These are phyloP conservation scores for Stephania cephalantha DNA, from an alignment of 164 flowering plant genomes.

Conservation along the genomic window DNA sequence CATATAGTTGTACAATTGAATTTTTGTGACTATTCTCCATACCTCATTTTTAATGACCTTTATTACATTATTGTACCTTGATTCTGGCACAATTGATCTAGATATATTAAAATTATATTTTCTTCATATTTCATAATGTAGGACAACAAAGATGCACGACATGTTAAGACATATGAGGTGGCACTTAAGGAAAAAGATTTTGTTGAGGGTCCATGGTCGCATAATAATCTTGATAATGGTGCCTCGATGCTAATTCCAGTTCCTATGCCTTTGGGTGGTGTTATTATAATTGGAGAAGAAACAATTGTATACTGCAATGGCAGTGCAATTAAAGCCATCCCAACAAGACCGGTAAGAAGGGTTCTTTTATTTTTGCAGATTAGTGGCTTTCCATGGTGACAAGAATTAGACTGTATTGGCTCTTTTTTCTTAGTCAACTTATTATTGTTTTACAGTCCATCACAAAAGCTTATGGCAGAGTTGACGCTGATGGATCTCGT, in stretches of 20 bases:
- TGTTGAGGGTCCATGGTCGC: conserved; percentile 96
- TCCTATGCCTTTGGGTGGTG: conserved; percentile 95
- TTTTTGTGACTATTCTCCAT: too few species aligned
- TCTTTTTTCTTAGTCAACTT: conserved; percentile 9
- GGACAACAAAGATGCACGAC: conserved; percentile 98
- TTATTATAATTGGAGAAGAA: conserved; percentile 94
- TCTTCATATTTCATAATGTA: conserved; percentile 22
- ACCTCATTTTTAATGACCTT: neutral
- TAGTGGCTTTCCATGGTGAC: neutral
- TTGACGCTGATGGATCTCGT: conserved; percentile 97
- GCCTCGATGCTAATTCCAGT: conserved; percentile 90
- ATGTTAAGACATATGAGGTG: conserved; percentile 94
- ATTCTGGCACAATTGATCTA: neutral
- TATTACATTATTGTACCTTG: neutral
- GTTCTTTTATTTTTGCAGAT: neutral
- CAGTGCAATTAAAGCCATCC: conserved; percentile 79
- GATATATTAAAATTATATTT: neutral
- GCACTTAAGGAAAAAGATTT: conserved; percentile 91
- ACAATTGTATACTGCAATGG: conserved; percentile 95
- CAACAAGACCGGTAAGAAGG: conserved; percentile 73
- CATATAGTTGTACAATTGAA: too few species aligned
- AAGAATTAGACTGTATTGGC: neutral
- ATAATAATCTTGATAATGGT: conserved; percentile 95
- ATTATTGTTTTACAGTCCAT: conserved; percentile 53
- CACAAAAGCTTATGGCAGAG: conserved; percentile 91